A percentile compares a stretch with the other conserved stretches of the same genome.
These are phyloP conservation scores for Cymbopogon flexuosus DNA, from an alignment of 202 grass and related monocot species.

Conservation along the genomic window DNA sequence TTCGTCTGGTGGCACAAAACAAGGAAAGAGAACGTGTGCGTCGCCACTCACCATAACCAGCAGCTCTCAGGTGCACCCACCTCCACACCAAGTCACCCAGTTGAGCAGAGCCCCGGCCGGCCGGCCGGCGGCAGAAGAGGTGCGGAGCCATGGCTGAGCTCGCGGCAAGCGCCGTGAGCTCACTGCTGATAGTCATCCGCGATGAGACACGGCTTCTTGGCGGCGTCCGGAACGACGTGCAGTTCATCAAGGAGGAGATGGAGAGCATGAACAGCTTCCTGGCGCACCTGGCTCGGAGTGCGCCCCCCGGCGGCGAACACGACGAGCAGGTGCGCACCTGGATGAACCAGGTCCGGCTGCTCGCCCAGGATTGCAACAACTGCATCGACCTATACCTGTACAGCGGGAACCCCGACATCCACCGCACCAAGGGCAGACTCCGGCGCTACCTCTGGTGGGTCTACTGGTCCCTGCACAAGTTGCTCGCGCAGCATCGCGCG, in stretches of 20 bases:
- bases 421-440: neutral
- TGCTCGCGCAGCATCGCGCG: neutral
- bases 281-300: neutral
- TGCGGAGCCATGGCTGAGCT: neutral
- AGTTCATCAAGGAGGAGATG: conserved; percentile 27
- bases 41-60: no score
- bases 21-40: no score
- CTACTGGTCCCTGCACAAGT: neutral
- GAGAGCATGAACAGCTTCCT: conserved; percentile 28
- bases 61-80: no score
- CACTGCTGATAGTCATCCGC: neutral
- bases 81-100: no score
- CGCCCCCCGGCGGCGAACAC: neutral
- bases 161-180: neutral
- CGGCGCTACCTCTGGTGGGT: neutral
- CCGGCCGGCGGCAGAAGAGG: no score
- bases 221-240: neutral
- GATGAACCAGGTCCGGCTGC: conserved; percentile 2
- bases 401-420: neutral
- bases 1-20: no score
- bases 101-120: no score
- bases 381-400: neutral
- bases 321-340: neutral
- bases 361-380: neutral
- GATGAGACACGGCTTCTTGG: neutral